Base-by-base conservation (phyloP, 2,329 filamentous ascomycete genomes). In the Fusarium sp. region DNA sequence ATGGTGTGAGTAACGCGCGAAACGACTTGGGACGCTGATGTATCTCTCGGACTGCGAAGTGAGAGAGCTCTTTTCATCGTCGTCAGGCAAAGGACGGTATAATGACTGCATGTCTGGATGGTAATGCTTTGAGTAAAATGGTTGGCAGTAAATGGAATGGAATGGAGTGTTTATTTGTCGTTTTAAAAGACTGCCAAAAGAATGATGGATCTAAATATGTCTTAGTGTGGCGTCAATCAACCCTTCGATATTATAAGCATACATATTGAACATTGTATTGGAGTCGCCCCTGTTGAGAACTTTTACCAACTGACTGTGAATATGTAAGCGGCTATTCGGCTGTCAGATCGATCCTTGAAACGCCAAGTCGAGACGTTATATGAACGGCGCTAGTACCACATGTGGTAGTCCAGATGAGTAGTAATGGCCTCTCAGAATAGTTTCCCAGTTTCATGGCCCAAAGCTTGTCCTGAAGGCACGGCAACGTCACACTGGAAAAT, bases 31-130 rank as follows among this genome's bases (percentile, higher is more conserved):
- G 2, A 57, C 34, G 4, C 23, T 41, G 7, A 54, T 20, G 18
- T 57, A 53, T 23, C 47, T 37, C 11, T 57, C 45, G 2, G 47
- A 45, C 2, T 53, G 53, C 12, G 57, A 37, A 2, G 71, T 18
- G 2, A 72, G 46, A 4, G 47, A 45, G 3, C 58, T 67, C 15
- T 69, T 72, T 10, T 72, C 70, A 20, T 72, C 70, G 20, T 72
- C 67, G 0, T 54, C 40, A 49, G 57, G 45, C 9, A 72, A 47
- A 13, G 54, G 46, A 11, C 31, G 44, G 13, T 67, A 67, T 20
- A 51, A 38, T 11, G 65, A 50, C 4, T 44, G 46, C 65, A 67
- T 67, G 2, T 1, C 38, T 12, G n/a, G 16, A 2, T 36, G 16
- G 6, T 26, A 12, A n/a, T 9, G 8, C n/a, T 18, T 13, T 20